These are phyloP conservation scores for Claviceps digitariae DNA, from an alignment of 2,329 filamentous ascomycete species.

Conservation along the genomic window DNA sequence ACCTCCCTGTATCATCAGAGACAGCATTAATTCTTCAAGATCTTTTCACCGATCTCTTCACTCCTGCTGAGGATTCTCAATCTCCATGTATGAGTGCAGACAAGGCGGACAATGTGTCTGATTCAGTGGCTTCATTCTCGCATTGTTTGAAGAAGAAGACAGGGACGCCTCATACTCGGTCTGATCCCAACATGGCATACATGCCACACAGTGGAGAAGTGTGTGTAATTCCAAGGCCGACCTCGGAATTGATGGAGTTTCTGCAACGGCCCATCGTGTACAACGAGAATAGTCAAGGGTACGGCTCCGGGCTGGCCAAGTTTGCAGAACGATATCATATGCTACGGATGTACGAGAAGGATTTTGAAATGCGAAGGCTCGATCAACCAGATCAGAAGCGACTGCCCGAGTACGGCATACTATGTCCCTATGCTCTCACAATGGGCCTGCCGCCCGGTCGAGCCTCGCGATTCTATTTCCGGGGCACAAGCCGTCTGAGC, in stretches of 20 bases:
- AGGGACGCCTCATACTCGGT: neutral
- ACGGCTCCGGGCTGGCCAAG: neutral
- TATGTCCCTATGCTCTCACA: slow-evolving; percentile 18
- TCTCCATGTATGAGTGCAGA: neutral
- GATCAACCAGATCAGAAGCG: slow-evolving; percentile 8
- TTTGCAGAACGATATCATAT: slow-evolving; percentile 19
- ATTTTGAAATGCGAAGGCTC: slow-evolving; percentile 32
- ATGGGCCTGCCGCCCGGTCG: slow-evolving; percentile 13
- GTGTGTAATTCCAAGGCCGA: slow-evolving; percentile 8
- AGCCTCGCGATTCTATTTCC: slow-evolving; percentile 14
- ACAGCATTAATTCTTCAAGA: neutral
- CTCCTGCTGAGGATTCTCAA: neutral
- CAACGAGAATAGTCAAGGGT: slow-evolving; percentile 6
- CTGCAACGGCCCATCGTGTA: slow-evolving; percentile 9
- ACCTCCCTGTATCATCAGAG: neutral
- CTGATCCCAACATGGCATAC: slow-evolving; percentile 20
- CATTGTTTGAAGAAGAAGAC: slow-evolving; percentile 2
- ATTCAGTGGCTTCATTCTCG: neutral
- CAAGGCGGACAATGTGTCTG: neutral
- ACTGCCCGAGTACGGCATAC: slow-evolving; percentile 15
- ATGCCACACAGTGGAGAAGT: slow-evolving; percentile 20
- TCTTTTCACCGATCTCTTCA: neutral
- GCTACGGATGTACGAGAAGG: slow-evolving; percentile 34
- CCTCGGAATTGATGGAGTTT: slow-evolving; percentile 10
- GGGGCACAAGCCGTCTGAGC: slow-evolving; percentile 32